Base-by-base conservation (phyloP, 2,329 filamentous ascomycete genomes). In the Scleromitrula shiraiana region DNA sequence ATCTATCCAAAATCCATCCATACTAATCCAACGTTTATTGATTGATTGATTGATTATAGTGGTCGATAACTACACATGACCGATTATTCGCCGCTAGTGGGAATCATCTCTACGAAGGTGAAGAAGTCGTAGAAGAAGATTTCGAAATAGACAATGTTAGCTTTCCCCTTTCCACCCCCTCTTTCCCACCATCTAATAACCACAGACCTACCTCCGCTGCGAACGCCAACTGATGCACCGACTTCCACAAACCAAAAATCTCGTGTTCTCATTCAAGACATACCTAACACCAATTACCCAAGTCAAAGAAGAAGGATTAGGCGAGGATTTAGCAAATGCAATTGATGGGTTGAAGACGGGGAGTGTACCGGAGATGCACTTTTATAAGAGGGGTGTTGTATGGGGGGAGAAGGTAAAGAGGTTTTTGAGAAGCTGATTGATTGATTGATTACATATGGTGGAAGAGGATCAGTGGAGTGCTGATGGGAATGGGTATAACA, bases 181-280 rank as follows among this genome's bases (percentile, higher is more conserved):
- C 12, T 10, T 17, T 10, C 23, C 4, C 15, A 22, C 35, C 24
- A 30, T 26, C 26, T 51, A 30, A 45, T 17, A 12, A 14, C n/a
- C 5, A 1, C 29, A 64, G 69, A 72, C 70, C 0, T 63, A 68
- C 32, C 46, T 83, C 19, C 67, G 80, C 4, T 76, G 70, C 53
- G 80, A 84, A 62, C 66, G 77, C 26, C 80, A 83, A 66, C 79
- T 76, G 1, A 61, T 84, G 27, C 77, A 82, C 64, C 70, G 80
- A 1, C 60, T 83, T 22, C 77, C 77, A 4, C 53, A 64, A 40
- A 74, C 69, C 0, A 67, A 68, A 44, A 77, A 76, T 7, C 41
- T 83, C 17, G 70, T 82, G 0, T 83, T 83, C 64, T 70, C 68
- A 0, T 77, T 82, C 61, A 80, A 82, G 62, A 83, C 80, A 14